Conservation (phyloP, 768 basidiomycete genomes). For the Phlebiopsis gigantea region DNA sequence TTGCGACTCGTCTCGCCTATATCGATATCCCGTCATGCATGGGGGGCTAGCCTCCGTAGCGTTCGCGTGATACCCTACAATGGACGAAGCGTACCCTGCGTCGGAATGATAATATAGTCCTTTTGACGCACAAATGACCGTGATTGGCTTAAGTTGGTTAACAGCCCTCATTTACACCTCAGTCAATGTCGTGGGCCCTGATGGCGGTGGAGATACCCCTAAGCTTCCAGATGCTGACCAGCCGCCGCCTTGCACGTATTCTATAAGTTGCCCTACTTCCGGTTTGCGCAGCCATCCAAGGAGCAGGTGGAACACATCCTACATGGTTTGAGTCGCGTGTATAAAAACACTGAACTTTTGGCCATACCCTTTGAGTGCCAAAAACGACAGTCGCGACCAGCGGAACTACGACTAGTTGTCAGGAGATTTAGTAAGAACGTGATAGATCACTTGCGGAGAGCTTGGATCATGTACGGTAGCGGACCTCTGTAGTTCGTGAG, state of each 20-base stretch:
- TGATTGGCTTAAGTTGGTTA: too few species aligned
- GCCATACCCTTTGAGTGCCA: constrained; percentile 40
- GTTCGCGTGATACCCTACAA: too few species aligned
- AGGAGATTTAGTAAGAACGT: neutral
- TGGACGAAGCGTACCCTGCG: too few species aligned
- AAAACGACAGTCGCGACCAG: constrained; percentile 43
- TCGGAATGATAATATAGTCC: too few species aligned
- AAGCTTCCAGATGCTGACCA: constrained; percentile 4
- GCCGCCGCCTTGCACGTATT: constrained; percentile 12
- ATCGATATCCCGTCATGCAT: too few species aligned
- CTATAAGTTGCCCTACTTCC: neutral
- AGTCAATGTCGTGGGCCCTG: neutral
- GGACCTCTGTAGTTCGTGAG: constrained; percentile 13
- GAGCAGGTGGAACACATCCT: neutral
- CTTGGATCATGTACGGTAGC: constrained; percentile 44
- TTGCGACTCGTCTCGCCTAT: too few species aligned
- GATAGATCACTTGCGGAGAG: constrained; percentile 35
- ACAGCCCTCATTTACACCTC: too few species aligned
- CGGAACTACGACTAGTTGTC: constrained; percentile 34
- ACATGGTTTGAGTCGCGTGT: neutral
- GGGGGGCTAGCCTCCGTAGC: too few species aligned
- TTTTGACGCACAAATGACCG: too few species aligned
- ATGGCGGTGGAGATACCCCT: constrained; percentile 1
- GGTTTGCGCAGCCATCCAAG: neutral
- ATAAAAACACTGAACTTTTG: neutral